Evolutionary conservation across 192 early-diverging fungal species (phyloP).

Genomic region (Mortierella alpina): DNA sequence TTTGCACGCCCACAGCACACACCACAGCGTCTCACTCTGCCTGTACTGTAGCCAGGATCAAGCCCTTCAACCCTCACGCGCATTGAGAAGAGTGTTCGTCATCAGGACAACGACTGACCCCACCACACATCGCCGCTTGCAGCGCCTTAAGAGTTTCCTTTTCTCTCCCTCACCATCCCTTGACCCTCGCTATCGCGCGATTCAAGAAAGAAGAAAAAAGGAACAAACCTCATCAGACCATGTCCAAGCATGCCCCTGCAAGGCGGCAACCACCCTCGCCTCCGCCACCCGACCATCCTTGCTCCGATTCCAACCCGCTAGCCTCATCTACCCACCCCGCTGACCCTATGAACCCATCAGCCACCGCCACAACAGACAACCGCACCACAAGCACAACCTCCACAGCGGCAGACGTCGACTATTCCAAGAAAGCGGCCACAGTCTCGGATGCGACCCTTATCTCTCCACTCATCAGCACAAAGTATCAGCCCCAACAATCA

Average conservation of each 20-base stretch:
- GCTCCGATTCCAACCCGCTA: background rate
- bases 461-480: background rate
- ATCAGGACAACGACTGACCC: too few relatives aligned
- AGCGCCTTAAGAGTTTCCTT: too few relatives aligned
- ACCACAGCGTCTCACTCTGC: too few relatives aligned
- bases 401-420: background rate
- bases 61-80: background rate
- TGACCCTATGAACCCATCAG: background rate
- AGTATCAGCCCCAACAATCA: background rate
- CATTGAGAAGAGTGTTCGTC: too few relatives aligned
- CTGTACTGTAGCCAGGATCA: background rate
- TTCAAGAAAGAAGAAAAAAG: background rate
- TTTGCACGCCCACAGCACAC: too few relatives aligned
- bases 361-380: background rate
- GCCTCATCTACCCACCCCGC: constrained; percentile 3
- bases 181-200: background rate
- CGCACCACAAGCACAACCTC: too few relatives aligned
- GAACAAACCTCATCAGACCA: background rate
- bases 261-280: constrained; percentile 19
- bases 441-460: background rate
- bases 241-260: background rate
- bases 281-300: constrained; percentile 15
- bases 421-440: background rate
- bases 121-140: too few relatives aligned
- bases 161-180: background rate